These are phyloP conservation scores for Tylopilus rubrobrunneus DNA, from an alignment of 768 basidiomycete genomes.

Conservation along the genomic window DNA sequence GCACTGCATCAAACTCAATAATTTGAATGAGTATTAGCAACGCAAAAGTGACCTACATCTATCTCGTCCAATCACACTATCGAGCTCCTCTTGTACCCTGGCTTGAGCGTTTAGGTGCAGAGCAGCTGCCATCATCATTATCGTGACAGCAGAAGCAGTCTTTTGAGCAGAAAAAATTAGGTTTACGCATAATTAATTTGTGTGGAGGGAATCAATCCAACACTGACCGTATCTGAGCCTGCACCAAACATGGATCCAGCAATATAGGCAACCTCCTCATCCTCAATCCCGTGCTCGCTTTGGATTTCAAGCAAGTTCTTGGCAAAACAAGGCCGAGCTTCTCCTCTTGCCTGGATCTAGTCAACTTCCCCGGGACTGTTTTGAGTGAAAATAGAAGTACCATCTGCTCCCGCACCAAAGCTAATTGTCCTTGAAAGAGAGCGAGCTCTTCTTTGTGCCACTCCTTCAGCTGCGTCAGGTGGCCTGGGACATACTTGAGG, in stretches of 20 bases:
- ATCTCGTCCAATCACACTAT: slow-evolving; percentile 43
- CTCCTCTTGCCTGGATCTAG: slow-evolving; percentile 19
- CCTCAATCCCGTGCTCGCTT: slow-evolving; percentile 26
- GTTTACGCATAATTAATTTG: background rate
- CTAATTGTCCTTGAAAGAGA: slow-evolving; percentile 31
- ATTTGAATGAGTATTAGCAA: background rate
- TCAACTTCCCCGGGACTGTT: background rate
- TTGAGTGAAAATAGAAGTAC: slow-evolving; percentile 12
- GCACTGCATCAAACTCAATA: slow-evolving; percentile 23
- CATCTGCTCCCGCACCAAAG: slow-evolving; percentile 26
- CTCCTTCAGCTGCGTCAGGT: slow-evolving; percentile 47
- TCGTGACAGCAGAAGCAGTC: slow-evolving; percentile 46
- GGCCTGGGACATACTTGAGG: slow-evolving; percentile 22
- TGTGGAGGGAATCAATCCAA: background rate
- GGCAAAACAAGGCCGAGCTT: slow-evolving; percentile 31
- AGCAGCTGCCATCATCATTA: slow-evolving; percentile 53
- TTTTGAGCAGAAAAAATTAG: slow-evolving; percentile 3
- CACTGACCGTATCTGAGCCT: slow-evolving; percentile 38
- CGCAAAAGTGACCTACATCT: slow-evolving; percentile 13
- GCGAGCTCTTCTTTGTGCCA: slow-evolving; percentile 45
- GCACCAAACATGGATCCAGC: slow-evolving; percentile 43
- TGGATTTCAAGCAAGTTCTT: slow-evolving; percentile 37
- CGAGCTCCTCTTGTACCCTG: slow-evolving; percentile 51
- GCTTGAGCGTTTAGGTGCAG: slow-evolving; percentile 47
- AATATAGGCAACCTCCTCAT: slow-evolving; percentile 37